phyloP scores from a whole-genome alignment of 2,329 filamentous ascomycete genomes.

The Sporothrix dimorphospora region DNA sequence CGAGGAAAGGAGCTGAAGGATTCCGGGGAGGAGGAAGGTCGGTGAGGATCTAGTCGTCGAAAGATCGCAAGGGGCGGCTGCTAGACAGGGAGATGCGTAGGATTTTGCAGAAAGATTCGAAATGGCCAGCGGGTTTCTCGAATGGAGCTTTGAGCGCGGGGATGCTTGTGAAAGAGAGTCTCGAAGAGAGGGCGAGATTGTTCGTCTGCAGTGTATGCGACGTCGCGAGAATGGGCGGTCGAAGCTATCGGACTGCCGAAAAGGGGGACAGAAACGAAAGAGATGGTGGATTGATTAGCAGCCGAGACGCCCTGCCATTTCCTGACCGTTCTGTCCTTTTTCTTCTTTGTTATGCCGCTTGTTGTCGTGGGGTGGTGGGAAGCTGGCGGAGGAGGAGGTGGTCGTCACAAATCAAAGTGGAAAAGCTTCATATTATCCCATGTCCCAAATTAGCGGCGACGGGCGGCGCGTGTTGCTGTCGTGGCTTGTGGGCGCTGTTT shows the following conservation, averaged over 20 bases:
- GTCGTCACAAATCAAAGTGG: neutral
- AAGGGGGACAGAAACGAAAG: neutral
- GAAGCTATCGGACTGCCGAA: neutral
- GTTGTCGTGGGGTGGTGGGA: slow-evolving; percentile 10
- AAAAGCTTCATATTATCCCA: slow-evolving; percentile 24
- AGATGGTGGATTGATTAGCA: slow-evolving; percentile 7
- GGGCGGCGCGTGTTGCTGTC: slow-evolving; percentile 10
- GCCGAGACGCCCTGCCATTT: neutral
- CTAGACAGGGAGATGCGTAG: no score
- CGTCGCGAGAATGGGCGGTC: slow-evolving; percentile 6
- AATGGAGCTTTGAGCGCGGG: neutral
- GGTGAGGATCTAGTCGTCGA: neutral
- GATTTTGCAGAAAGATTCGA: neutral
- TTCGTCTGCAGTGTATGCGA: neutral
- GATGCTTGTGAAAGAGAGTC: neutral
- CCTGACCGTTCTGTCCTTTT: neutral
- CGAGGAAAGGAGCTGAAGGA: slow-evolving; percentile 1
- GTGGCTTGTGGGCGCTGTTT: slow-evolving; percentile 13
- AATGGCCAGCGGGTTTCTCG: neutral
- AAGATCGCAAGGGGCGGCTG: neutral
- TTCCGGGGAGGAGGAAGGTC: neutral
- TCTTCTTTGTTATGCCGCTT: neutral
- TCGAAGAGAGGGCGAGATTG: neutral
- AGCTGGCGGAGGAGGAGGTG: slow-evolving; percentile 6
- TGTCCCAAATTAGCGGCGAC: neutral